Conservation (phyloP, 1,139 yeast genomes). For the Zygosaccharomyces sapae region DNA sequence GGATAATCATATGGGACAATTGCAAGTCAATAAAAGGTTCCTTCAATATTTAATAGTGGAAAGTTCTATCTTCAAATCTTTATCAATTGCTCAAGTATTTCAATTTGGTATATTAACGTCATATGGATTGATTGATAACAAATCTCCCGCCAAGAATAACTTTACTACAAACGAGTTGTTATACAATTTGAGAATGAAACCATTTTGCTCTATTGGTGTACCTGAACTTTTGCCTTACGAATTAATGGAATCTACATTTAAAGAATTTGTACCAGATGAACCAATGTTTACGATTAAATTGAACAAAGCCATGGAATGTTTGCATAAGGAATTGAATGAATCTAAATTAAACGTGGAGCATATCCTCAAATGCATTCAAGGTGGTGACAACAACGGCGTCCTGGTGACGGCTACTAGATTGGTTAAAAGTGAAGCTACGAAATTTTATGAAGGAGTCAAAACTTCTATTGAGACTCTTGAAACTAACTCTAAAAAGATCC, state of each 20-base stretch:
- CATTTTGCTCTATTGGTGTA: conserved; percentile 77
- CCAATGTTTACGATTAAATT: conserved; percentile 21
- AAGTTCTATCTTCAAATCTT: conserved; percentile 38
- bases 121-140: conserved; percentile 36
- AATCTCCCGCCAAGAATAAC: conserved; percentile 40
- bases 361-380: conserved; percentile 23
- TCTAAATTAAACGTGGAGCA: conserved; percentile 21
- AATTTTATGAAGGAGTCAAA: conserved; percentile 29
- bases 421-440: conserved; percentile 29
- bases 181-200: conserved; percentile 69
- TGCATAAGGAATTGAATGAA: conserved; percentile 20
- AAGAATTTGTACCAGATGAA: conserved; percentile 24
- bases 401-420: conserved; percentile 30
- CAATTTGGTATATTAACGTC: conserved; percentile 41
- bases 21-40: conserved; percentile 23
- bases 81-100: conserved; percentile 41
- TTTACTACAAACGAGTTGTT: conserved; percentile 46
- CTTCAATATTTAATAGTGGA: conserved; percentile 37
- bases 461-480: conserved; percentile 17
- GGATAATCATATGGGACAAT: conserved; percentile 28
- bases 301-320: conserved; percentile 18
- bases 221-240: conserved; percentile 58
- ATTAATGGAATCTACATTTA: conserved; percentile 22
- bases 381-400: conserved; percentile 21
- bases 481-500: conserved; percentile 14